These are phyloP conservation scores for Pneumocystis wakefieldiae DNA, from an alignment of 1,139 yeast genomes.

Conservation along the genomic window DNA sequence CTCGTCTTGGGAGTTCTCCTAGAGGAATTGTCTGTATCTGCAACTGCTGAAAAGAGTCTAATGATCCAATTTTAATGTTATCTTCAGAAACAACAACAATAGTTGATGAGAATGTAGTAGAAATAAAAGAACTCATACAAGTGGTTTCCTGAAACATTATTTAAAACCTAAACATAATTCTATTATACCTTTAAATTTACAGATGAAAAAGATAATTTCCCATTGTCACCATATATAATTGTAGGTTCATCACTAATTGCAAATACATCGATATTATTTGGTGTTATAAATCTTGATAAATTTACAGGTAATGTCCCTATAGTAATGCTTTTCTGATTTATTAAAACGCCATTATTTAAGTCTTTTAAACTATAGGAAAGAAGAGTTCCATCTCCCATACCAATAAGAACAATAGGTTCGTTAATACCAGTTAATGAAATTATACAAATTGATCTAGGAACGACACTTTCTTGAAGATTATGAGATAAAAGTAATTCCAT, in stretches of 20 bases:
- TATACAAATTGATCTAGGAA: constrained; percentile 13
- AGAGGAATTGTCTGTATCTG: constrained; percentile 16
- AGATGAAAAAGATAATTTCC: constrained; percentile 12
- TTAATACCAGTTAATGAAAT: constrained; percentile 8
- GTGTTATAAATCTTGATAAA: constrained; percentile 9
- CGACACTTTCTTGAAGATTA: constrained; percentile 1
- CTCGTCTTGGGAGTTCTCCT: constrained; percentile 15
- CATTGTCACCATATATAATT: constrained; percentile 13
- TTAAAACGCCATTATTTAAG: constrained; percentile 3
- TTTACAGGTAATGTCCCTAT: constrained; percentile 15
- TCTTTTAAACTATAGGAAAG: constrained; percentile 8
- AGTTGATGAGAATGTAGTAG: constrained; percentile 3
- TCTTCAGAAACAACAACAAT: constrained; percentile 14
- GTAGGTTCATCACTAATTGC: constrained; percentile 15
- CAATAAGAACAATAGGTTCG: constrained; percentile 11
- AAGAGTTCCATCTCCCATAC: constrained; percentile 16
- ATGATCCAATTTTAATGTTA: constrained; percentile 12
- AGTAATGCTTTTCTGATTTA: constrained; percentile 9
- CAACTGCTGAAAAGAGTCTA: constrained; percentile 15
- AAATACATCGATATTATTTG: constrained; percentile 6
- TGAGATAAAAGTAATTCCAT: neutral
- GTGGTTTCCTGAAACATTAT: constrained; percentile 5
- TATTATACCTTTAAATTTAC: constrained; percentile 5
- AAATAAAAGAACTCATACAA: constrained; percentile 6
- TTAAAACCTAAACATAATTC: neutral